These are phyloP conservation scores for Globisporangium echinulatum DNA, from an alignment of 352 stramenopile genomes.

Conservation along the genomic window DNA sequence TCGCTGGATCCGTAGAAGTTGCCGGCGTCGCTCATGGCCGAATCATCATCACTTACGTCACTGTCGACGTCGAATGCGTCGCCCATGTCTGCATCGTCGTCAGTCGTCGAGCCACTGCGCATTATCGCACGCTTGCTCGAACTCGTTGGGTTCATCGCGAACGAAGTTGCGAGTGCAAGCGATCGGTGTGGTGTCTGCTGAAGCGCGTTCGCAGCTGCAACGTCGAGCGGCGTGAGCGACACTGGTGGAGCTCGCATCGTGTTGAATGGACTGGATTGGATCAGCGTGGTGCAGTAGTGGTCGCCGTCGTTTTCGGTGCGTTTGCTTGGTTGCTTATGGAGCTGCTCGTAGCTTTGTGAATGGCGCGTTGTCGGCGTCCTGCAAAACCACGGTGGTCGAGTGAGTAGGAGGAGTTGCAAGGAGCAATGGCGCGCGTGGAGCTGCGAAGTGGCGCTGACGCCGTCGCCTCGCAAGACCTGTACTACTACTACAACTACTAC, in stretches of 20 bases:
- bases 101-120: constrained; percentile 6
- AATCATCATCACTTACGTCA: constrained; percentile 7
- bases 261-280: too few relatives aligned
- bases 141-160: not conserved
- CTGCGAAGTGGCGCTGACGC: not conserved
- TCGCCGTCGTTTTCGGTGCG: not conserved
- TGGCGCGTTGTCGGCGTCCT: not conserved
- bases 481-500: not conserved
- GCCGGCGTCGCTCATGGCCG: not conserved
- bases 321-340: not conserved
- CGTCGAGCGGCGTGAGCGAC: not conserved
- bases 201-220: not conserved
- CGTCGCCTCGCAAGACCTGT: not conserved
- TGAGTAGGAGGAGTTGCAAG: not conserved
- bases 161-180: not conserved
- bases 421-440: constrained; percentile 2
- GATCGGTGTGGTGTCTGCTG: not conserved
- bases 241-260: not conserved
- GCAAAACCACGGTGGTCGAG: not conserved
- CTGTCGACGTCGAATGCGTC: constrained; percentile 7
- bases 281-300: not conserved
- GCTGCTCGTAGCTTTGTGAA: not conserved
- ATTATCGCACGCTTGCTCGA: constrained; percentile 1
- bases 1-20: constrained; percentile 1
- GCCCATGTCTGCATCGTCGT: constrained; percentile 9